These are phyloP conservation scores for Sequoia sempervirens DNA, from an alignment of 75 land plant genomes.

Conservation along the genomic window DNA sequence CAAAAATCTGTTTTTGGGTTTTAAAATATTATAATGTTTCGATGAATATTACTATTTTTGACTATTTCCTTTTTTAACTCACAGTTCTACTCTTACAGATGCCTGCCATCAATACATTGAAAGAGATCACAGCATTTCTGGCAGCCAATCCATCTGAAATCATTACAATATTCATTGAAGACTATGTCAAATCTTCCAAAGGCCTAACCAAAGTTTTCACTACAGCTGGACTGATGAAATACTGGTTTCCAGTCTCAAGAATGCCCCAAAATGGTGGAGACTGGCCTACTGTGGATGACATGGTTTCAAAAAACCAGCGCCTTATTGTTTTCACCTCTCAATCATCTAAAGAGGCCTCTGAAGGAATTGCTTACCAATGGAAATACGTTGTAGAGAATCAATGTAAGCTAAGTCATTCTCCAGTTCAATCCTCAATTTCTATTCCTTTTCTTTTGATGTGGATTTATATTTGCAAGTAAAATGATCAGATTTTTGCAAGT, in stretches of 20 bases:
- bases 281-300: constrained; percentile 74
- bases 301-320: constrained; percentile 62
- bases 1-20: background rate
- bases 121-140: constrained; percentile 60
- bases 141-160: constrained; percentile 57
- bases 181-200: constrained; percentile 51
- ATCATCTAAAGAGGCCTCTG: constrained; percentile 55
- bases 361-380: constrained; percentile 88
- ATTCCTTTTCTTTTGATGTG: background rate
- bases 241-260: constrained; percentile 63
- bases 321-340: constrained; percentile 73
- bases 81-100: constrained; percentile 28
- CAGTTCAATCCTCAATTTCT: background rate
- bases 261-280: constrained; percentile 77
- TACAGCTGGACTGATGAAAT: constrained; percentile 62
- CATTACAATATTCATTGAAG: constrained; percentile 82
- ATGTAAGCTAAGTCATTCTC: constrained; percentile 36
- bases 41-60: background rate
- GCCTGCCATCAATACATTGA: constrained; percentile 70
- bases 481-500: background rate
- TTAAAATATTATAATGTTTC: background rate
- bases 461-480: background rate
- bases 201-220: constrained; percentile 67
- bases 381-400: constrained; percentile 72
- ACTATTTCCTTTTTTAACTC: background rate